Percentiles rank a stretch among this genome's conserved stretches.
phyloP scores from a whole-genome alignment of 176 grass and related monocot genomes.

The Aegilops sharonensis region DNA sequence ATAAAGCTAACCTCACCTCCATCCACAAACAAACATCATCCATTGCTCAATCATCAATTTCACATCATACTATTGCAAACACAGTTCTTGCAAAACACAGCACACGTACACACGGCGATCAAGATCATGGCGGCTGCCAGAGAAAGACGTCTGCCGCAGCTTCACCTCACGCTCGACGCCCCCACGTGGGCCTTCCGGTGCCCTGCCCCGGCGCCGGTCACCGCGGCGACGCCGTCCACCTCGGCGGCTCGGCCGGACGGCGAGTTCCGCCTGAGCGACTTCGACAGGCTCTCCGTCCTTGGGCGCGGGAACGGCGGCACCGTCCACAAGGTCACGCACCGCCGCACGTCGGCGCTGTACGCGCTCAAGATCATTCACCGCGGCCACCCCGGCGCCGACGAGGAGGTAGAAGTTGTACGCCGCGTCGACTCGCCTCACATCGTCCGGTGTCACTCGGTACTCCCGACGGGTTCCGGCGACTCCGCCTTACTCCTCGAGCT shows the following conservation, averaged over 20 bases:
- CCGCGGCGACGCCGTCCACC: not conserved
- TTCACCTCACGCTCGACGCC: not conserved
- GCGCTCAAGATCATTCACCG: slow-evolving; percentile 45
- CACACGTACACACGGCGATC: not conserved
- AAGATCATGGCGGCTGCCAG: not conserved
- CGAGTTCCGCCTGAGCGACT: slow-evolving; percentile 19
- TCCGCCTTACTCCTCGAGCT: slow-evolving; percentile 26
- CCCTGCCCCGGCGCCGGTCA: not conserved
- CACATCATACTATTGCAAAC: not conserved
- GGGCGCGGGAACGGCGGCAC: slow-evolving; percentile 47
- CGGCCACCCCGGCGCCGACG: not conserved
- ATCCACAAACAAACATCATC: not conserved
- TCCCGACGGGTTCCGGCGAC: slow-evolving; percentile 14
- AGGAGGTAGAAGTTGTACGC: not conserved
- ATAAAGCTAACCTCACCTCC: not conserved
- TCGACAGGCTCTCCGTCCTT: slow-evolving; percentile 27
- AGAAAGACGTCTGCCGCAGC: not conserved
- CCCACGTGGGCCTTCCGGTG: not conserved
- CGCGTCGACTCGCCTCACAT: slow-evolving; percentile 6
- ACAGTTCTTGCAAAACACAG: not conserved
- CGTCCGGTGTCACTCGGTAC: not conserved
- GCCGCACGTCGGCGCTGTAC: slow-evolving; percentile 37
- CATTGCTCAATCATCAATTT: not conserved
- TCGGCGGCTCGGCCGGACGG: not conserved
- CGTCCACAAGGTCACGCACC: slow-evolving; percentile 56